Percentiles rank a stretch among this genome's conserved stretches.
Evolutionary conservation across 2,329 filamentous ascomycete genomes (phyloP).

Genomic region (Pseudogymnoascus verrucosus): DNA sequence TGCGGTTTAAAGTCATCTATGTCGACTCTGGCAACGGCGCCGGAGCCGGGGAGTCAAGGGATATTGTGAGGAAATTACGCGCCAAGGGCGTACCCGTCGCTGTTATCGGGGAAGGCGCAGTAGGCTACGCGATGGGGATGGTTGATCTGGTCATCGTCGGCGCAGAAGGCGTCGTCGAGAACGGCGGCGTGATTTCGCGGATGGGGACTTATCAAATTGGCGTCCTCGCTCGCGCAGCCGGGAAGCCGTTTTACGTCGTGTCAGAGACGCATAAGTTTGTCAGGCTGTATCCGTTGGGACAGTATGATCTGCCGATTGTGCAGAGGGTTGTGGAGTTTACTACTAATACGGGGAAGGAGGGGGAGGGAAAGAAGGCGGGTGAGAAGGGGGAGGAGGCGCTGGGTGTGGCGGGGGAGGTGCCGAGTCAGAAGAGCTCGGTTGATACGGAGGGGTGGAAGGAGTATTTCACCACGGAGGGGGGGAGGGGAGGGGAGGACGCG

Average conservation of each 20-base stretch:
- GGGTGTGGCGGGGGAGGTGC: slow-evolving; percentile 18
- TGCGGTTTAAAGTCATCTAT: slow-evolving; percentile 79
- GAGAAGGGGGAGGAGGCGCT: slow-evolving; percentile 12
- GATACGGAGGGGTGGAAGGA: slow-evolving; percentile 12
- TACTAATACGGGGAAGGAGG: slow-evolving; percentile 39
- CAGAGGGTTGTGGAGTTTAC: slow-evolving; percentile 71
- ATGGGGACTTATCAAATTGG: slow-evolving; percentile 84
- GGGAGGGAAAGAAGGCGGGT: slow-evolving; percentile 29
- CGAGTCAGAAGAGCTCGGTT: slow-evolving; percentile 2
- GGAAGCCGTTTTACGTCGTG: slow-evolving; percentile 77
- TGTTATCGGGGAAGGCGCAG: slow-evolving; percentile 65
- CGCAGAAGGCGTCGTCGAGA: slow-evolving; percentile 84
- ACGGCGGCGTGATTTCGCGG: slow-evolving; percentile 84
- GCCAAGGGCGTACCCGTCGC: slow-evolving; percentile 73
- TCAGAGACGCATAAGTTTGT: slow-evolving; percentile 97
- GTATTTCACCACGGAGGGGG: slow-evolving; percentile 17
- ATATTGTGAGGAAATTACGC: slow-evolving; percentile 64
- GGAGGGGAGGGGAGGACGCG: slow-evolving; percentile 14
- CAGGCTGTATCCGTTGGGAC: slow-evolving; percentile 71
- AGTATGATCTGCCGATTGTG: slow-evolving; percentile 72
- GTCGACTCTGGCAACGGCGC: slow-evolving; percentile 46
- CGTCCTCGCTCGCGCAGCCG: slow-evolving; percentile 59
- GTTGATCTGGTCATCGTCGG: slow-evolving; percentile 62
- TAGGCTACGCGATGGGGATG: slow-evolving; percentile 70
- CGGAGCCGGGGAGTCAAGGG: slow-evolving; percentile 52